Evolutionary conservation across 257 asterid genomes (phyloP).

Genomic region (Rubia yunnanensis): DNA sequence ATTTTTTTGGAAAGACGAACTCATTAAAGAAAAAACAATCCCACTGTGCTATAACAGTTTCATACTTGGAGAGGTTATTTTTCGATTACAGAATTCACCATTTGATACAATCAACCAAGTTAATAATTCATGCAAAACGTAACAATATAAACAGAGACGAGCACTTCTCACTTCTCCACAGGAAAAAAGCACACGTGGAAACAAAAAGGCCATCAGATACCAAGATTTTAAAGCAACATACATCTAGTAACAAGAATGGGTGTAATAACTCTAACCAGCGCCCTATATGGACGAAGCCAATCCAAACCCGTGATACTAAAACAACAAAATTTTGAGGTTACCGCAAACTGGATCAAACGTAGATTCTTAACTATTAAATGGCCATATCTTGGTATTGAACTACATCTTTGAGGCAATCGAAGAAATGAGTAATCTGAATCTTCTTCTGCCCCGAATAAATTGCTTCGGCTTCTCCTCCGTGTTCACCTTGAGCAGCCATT

Average conservation of each 20-base stretch:
- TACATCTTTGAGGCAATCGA: conserved; percentile 70
- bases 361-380: background rate
- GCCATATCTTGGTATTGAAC: conserved; percentile 41
- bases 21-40: no score
- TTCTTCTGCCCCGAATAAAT: conserved; percentile 68
- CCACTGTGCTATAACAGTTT: no score
- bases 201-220: background rate
- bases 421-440: conserved; percentile 67
- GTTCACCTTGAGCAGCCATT: conserved; percentile 97
- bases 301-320: background rate
- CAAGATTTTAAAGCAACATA: background rate
- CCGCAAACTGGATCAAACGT: background rate
- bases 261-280: background rate
- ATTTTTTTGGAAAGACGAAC: no score
- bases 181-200: background rate
- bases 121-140: no score
- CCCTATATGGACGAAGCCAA: background rate
- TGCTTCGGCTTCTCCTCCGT: conserved; percentile 80
- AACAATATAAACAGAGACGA: no score
- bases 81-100: no score
- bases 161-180: background rate
- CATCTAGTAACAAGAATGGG: background rate
- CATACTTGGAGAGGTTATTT: no score
- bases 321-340: conserved; percentile 13
- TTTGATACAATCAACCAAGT: no score